phyloP scores from a whole-genome alignment of 176 grass and related monocot genomes.

The Eleusine indica region DNA sequence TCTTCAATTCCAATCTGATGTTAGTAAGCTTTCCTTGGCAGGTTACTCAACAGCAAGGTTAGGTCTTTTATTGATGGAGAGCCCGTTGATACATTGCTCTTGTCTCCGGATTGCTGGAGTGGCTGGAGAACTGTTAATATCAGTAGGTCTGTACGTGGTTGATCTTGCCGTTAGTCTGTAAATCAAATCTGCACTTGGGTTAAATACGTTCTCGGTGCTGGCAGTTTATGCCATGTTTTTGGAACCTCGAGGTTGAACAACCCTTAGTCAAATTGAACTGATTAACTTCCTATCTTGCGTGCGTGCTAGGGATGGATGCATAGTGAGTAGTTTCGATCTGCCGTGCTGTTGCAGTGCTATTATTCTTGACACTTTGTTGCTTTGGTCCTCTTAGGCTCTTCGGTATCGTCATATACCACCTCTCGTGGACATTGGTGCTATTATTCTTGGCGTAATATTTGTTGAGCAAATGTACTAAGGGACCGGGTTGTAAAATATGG shows the following conservation, averaged over 20 bases:
- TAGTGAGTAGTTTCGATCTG: neutral
- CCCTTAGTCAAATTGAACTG: neutral
- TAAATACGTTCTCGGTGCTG: neutral
- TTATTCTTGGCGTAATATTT: neutral
- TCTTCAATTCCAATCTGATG: slow-evolving; percentile 28
- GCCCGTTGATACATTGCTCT: neutral
- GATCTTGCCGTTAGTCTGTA: slow-evolving; percentile 21
- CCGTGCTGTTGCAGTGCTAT: neutral
- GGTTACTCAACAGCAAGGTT: slow-evolving; percentile 16
- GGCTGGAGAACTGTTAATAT: slow-evolving; percentile 28
- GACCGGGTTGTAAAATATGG: too few species aligned
- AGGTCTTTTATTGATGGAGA: slow-evolving; percentile 23
- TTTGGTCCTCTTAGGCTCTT: neutral
- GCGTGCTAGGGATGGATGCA: neutral
- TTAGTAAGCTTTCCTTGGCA: slow-evolving; percentile 21
- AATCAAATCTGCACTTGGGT: slow-evolving; percentile 25
- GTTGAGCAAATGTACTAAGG: neutral
- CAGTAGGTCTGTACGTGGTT: slow-evolving; percentile 24
- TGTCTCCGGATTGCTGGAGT: slow-evolving; percentile 14
- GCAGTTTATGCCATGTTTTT: neutral
- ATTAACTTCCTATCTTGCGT: neutral
- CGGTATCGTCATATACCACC: neutral
- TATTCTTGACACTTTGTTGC: neutral
- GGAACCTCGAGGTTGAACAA: neutral
- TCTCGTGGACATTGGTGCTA: neutral